Base-by-base conservation (phyloP, 306 rosid genomes). In the Albizia julibrissin region DNA sequence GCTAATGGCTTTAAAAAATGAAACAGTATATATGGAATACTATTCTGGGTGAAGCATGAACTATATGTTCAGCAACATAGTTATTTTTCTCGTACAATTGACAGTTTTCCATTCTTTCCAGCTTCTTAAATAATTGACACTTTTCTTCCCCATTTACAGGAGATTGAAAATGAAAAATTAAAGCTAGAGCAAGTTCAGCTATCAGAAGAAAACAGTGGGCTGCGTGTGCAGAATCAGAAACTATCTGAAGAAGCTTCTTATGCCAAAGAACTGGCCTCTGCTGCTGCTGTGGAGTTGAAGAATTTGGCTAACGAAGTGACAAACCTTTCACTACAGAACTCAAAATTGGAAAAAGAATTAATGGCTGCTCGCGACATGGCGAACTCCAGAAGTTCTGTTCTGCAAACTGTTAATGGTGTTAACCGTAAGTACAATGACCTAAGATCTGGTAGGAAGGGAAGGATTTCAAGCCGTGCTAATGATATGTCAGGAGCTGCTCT, bases 261-360 rank as follows among this genome's bases (percentile, higher is more conserved):
- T 84, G 99, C 99, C 56, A 96, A 94, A 81, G 99, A 96, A 81
- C 85, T 96, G 76, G 99, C 99, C 64, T 92, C 99, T 76, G 99
- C 99, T 80, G 99, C 99, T 79, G 99, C 99, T 61, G 94, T 96
- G 65, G 99, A 96, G 81, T 84, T 96, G 84, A 96, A 96, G 87
- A 96, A 94, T 92, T 89, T 96, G 90, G 98, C 98, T 64, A 91
- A 94, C 87, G 98, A 96, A 89, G 97, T 96, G 86, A 96, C 99
- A 16, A 96, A 91, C 87, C 90, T 94, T 71, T 96, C 99, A 67
- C 80, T 94, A 76, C 98, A 92, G 74, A 94, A 84, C 86, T 88
- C 92, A 10, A 96, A 96, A 86, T 80, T 94, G 68, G 98, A 96
- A 81, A 96, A 96, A 76, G 99, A 96, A 78, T 81, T 94, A 84